Base-by-base conservation (phyloP, 78 protist species). In the Dictyostelium citrinum region DNA sequence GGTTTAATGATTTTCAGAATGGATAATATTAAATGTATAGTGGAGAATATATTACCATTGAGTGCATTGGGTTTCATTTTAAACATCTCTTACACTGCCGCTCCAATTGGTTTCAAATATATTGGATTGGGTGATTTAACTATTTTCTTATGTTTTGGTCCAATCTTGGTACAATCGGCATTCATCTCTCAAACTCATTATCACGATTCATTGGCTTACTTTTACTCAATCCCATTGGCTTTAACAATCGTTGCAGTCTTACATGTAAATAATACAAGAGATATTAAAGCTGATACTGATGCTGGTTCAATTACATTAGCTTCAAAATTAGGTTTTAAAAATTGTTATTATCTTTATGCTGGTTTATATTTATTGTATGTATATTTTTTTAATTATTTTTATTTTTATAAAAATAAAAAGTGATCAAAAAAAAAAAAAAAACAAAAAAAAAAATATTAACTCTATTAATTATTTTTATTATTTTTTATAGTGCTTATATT, bases 251-350 rank as follows among this genome's bases (percentile, higher is more conserved):
- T 71, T 22, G 90, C 85, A 2, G 80, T 91, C 3, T 68, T 91
- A n/a, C 95, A 91, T 81, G 72, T 82, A 1, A 91, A 91, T 55
- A 91, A 91, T 39, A 83, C 95, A 39, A 71, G 95, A 49, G 95
- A 91, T 39, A 83, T 83, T 22, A 31, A 46, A 68, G 27, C 83
- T 45, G 95, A 91, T 71, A 46, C 55, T 12, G 17, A 35, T 10
- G 82, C 90, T 4, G 41, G 46, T 17, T 90, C 77, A 45, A 22
- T 20, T 17, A 91, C 95, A 4, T 7, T 91, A 1, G 95, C 95
- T 29, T 72, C 81, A 2, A 67, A 58, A 22, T 6, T 91, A 12
- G 95, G 95, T 22, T 39, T n/a, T 27, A 58, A 70, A 17, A 6
- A 27, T 51, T 85, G 75, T 55, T 51, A 39, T 60, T 85, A 85